Conservation (phyloP, 148 eudicot genomes). For the Suaeda aralocaspica region DNA sequence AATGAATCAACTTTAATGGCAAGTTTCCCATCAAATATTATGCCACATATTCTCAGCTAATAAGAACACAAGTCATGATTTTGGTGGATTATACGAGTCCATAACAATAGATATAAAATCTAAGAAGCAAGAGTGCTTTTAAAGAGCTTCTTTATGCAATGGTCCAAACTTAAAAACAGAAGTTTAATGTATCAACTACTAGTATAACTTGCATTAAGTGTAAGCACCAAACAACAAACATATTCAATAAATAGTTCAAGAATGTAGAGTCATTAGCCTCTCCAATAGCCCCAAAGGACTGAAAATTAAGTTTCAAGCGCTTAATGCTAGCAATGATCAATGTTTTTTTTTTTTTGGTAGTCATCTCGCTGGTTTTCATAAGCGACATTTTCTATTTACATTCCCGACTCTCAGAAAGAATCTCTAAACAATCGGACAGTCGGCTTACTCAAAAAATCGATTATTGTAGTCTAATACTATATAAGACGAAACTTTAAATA, state of each 20-base stretch:
- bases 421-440: too few species aligned
- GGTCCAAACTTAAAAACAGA: conserved; percentile 13
- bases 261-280: background rate
- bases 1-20: background rate
- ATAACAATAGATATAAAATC: background rate
- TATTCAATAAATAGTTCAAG: background rate
- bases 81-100: background rate
- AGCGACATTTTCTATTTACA: too few species aligned
- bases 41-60: background rate
- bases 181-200: background rate
- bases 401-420: too few species aligned
- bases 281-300: background rate
- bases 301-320: background rate
- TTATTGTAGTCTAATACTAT: too few species aligned
- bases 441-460: too few species aligned
- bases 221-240: conserved; percentile 1
- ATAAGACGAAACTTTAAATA: too few species aligned
- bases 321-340: background rate
- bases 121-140: background rate
- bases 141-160: background rate
- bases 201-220: background rate
- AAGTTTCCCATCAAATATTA: background rate
- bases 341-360: too few species aligned
- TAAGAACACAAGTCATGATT: background rate
- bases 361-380: too few species aligned